A percentile compares a stretch with the other conserved stretches of the same genome.
phyloP scores from a whole-genome alignment of 768 basidiomycete genomes.

The Brasilioporus rufonigricans region DNA sequence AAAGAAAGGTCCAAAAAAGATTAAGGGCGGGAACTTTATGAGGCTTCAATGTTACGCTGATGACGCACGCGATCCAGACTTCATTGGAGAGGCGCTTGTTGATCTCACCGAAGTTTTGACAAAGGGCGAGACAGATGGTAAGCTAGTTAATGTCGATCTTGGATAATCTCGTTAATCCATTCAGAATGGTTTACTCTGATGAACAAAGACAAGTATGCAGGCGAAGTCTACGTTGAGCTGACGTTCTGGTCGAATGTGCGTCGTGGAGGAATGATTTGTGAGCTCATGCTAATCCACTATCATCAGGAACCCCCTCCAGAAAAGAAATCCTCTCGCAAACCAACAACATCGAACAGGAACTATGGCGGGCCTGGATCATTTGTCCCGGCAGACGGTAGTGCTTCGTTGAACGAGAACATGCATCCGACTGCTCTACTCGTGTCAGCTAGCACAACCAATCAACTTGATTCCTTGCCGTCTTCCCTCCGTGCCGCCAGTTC shows the following conservation, averaged over 20 bases:
- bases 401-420: conserved; percentile 25
- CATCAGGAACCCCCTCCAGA: conserved; percentile 76
- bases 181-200: conserved; percentile 92
- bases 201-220: conserved; percentile 90
- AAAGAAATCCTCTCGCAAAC: conserved; percentile 55
- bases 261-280: neutral
- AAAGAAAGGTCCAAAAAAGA: conserved; percentile 45
- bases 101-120: conserved; percentile 88
- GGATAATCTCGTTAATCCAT: conserved; percentile 12
- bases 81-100: conserved; percentile 89
- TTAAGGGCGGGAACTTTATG: conserved; percentile 75
- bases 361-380: conserved; percentile 83
- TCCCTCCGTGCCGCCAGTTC: conserved; percentile 63
- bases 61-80: conserved; percentile 90
- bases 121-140: conserved; percentile 96
- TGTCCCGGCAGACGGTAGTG: conserved; percentile 45
- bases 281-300: conserved; percentile 5
- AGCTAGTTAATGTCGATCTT: conserved; percentile 26
- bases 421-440: conserved; percentile 6
- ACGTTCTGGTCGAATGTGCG: conserved; percentile 95
- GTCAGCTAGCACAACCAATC: conserved; percentile 35
- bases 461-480: conserved; percentile 52
- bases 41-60: conserved; percentile 90
- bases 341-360: conserved; percentile 51
- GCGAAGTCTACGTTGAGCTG: conserved; percentile 93